Evolutionary conservation across 495 filamentous ascomycete genomes (phyloP).

Genomic region (Penicillium paradoxum): DNA sequence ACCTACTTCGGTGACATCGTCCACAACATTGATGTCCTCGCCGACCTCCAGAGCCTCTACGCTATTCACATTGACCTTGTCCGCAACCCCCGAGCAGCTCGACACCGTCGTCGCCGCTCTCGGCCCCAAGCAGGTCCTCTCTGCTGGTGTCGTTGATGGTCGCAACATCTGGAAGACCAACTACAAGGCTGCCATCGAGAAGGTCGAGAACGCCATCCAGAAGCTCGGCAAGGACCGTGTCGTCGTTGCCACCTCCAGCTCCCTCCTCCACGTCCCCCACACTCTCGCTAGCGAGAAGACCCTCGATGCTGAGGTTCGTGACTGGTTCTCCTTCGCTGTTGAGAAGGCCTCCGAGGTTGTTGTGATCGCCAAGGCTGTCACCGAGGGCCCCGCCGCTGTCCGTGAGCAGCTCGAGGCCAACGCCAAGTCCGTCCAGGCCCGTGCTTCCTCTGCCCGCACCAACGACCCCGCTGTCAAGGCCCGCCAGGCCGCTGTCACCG

Average conservation of each 20-base stretch:
- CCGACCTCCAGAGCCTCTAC: slow-evolving; percentile 61
- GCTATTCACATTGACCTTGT: slow-evolving; percentile 93
- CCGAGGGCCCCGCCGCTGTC: slow-evolving; percentile 80
- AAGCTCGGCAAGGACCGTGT: slow-evolving; percentile 94
- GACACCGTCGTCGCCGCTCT: slow-evolving; percentile 69
- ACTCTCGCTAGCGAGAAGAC: slow-evolving; percentile 97
- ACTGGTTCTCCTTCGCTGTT: slow-evolving; percentile 97
- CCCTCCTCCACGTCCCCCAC: slow-evolving; percentile 95
- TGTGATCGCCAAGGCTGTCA: slow-evolving; percentile 94
- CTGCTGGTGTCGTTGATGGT: slow-evolving; percentile 92
- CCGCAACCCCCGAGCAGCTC: slow-evolving; percentile 94
- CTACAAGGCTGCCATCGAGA: slow-evolving; percentile 84
- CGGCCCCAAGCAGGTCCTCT: slow-evolving; percentile 81
- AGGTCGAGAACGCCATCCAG: slow-evolving; percentile 81
- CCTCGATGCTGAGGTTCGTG: slow-evolving; percentile 80
- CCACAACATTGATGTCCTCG: slow-evolving; percentile 91
- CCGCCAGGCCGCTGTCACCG: slow-evolving; percentile 78
- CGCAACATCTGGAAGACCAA: slow-evolving; percentile 99
- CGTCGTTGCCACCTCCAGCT: slow-evolving; percentile 92
- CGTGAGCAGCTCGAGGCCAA: slow-evolving; percentile 86
- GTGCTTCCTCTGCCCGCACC: slow-evolving; percentile 85
- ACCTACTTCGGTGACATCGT: slow-evolving; percentile 99
- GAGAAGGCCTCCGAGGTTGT: slow-evolving; percentile 92
- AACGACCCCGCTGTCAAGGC: slow-evolving; percentile 97
- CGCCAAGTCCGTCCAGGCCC: slow-evolving; percentile 80